Evolutionary conservation across 2,329 filamentous ascomycete genomes (phyloP).

Genomic region (Phialophora expanda): DNA sequence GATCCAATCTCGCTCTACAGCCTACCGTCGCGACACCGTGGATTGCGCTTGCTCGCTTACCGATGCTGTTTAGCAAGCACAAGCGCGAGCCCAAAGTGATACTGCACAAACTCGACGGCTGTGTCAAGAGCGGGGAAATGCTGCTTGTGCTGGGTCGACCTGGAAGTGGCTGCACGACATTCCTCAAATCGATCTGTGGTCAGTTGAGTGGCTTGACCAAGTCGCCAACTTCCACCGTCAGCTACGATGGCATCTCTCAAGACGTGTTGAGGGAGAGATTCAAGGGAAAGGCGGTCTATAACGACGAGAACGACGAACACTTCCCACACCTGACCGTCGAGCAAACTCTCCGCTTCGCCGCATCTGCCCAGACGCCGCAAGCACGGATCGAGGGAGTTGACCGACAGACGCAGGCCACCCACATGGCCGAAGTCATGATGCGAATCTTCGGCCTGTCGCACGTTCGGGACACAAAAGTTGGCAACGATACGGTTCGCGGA

Average conservation of each 20-base stretch:
- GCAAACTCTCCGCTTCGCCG: slow-evolving; percentile 61
- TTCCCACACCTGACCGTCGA: slow-evolving; percentile 59
- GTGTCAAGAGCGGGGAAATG: slow-evolving; percentile 62
- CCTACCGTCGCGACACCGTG: slow-evolving; percentile 67
- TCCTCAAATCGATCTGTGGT: slow-evolving; percentile 81
- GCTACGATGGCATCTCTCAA: slow-evolving; percentile 68
- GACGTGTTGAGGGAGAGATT: slow-evolving; percentile 53
- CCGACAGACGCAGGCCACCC: slow-evolving; percentile 13
- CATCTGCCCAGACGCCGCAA: slow-evolving; percentile 39
- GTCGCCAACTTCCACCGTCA: slow-evolving; percentile 9
- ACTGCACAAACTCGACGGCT: slow-evolving; percentile 58
- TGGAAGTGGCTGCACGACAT: slow-evolving; percentile 73
- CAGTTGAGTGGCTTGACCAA: slow-evolving; percentile 69
- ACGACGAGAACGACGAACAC: slow-evolving; percentile 59
- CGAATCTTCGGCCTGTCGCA: slow-evolving; percentile 66
- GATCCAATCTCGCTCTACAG: slow-evolving; percentile 69
- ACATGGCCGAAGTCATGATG: slow-evolving; percentile 56
- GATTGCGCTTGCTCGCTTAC: slow-evolving; percentile 62
- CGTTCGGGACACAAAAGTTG: slow-evolving; percentile 68
- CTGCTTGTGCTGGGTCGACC: slow-evolving; percentile 70
- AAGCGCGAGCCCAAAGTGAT: slow-evolving; percentile 38
- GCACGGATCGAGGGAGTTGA: slow-evolving; percentile 16
- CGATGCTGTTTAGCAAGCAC: slow-evolving; percentile 58
- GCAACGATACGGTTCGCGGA: slow-evolving; percentile 69
- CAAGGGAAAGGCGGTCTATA: slow-evolving; percentile 61